Evolutionary conservation across 768 basidiomycete species (phyloP).

Genomic region (Paxillus rubicundulus): DNA sequence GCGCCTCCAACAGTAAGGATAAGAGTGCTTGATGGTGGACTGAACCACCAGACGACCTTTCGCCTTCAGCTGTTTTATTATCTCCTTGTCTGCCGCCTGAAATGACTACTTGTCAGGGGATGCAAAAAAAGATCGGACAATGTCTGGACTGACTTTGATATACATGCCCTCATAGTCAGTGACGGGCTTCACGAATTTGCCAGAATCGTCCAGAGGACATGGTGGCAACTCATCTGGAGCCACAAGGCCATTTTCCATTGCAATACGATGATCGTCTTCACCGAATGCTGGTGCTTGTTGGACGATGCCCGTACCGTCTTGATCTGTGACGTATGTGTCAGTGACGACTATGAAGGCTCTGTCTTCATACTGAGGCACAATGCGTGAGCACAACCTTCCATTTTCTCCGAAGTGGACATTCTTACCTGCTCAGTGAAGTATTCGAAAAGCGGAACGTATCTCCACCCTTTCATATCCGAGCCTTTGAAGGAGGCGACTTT

Average conservation of each 20-base stretch:
- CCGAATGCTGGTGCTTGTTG: constrained; percentile 99
- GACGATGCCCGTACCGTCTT: constrained; percentile 95
- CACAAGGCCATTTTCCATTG: constrained; percentile 81
- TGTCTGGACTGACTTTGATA: constrained; percentile 66
- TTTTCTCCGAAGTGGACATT: neutral
- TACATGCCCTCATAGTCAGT: constrained; percentile 84
- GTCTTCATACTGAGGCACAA: constrained; percentile 69
- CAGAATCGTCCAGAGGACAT: constrained; percentile 90
- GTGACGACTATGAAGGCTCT: constrained; percentile 85
- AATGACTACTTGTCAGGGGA: constrained; percentile 1
- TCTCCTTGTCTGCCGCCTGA: constrained; percentile 92
- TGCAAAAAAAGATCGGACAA: neutral
- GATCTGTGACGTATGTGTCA: constrained; percentile 91
- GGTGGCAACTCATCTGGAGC: constrained; percentile 90
- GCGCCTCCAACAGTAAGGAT: constrained; percentile 97
- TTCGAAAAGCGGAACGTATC: constrained; percentile 92
- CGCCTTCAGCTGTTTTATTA: constrained; percentile 85
- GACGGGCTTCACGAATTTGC: constrained; percentile 85
- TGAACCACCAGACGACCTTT: constrained; percentile 88
- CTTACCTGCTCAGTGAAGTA: constrained; percentile 92
- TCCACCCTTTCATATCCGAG: constrained; percentile 92
- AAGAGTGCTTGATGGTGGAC: constrained; percentile 82
- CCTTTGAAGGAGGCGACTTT: constrained; percentile 87
- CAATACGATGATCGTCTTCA: constrained; percentile 97
- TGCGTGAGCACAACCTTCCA: neutral